These are phyloP conservation scores for Plectosphaerella cucumerina DNA, from an alignment of 2,329 filamentous ascomycete species.

Conservation along the genomic window DNA sequence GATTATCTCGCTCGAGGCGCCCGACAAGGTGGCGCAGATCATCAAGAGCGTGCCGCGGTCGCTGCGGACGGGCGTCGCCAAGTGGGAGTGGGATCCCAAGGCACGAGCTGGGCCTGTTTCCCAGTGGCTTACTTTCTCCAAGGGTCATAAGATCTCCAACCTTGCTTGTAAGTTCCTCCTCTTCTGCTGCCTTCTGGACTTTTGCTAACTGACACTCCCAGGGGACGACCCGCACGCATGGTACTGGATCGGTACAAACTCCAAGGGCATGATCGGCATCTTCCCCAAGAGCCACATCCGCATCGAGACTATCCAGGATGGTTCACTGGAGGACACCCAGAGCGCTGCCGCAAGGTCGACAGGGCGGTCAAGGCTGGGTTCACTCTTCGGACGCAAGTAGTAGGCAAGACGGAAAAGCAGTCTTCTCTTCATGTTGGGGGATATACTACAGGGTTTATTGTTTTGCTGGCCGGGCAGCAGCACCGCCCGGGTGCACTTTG, in stretches of 20 bases:
- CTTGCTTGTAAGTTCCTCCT: conserved; percentile 22
- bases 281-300: conserved; percentile 34
- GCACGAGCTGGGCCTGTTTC: conserved; percentile 12
- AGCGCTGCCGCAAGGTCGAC: background rate
- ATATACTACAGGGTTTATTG: no score
- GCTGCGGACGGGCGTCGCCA: conserved; percentile 31
- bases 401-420: no score
- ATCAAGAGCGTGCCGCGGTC: conserved; percentile 9
- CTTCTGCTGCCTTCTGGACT: conserved; percentile 2
- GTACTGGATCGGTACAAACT: conserved; percentile 35
- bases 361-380: background rate
- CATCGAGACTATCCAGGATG: conserved; percentile 13
- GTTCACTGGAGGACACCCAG: conserved; percentile 3
- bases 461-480: no score
- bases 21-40: conserved; percentile 9
- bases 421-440: no score
- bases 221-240: conserved; percentile 39
- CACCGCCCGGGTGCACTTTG: no score
- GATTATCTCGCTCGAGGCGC: conserved; percentile 19
- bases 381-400: background rate
- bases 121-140: conserved; percentile 28
- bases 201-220: conserved; percentile 16
- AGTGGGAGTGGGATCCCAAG: conserved; percentile 33
- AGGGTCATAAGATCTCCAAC: conserved; percentile 46
- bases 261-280: conserved; percentile 32